Percentiles rank a stretch among this genome's conserved stretches.
phyloP scores from a whole-genome alignment of 2,329 filamentous ascomycete species.

The Hymenoscyphus occultus region DNA sequence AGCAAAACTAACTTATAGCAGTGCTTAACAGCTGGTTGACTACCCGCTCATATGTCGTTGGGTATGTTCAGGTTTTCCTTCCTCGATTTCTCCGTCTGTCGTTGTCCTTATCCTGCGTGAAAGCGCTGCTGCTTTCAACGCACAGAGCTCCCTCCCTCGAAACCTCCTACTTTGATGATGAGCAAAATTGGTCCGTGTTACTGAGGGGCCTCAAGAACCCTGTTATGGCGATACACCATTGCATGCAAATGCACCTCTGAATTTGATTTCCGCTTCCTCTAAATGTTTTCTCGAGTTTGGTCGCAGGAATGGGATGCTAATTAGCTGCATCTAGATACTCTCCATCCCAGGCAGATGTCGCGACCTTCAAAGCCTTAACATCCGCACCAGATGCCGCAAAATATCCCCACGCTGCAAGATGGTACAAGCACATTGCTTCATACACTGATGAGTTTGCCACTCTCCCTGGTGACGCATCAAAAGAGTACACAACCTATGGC shows the following conservation, averaged over 20 bases:
- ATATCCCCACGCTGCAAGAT: constrained; percentile 91
- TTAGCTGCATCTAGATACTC: constrained; percentile 39
- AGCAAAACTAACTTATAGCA: constrained; percentile 40
- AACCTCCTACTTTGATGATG: constrained; percentile 57
- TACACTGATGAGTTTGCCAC: constrained; percentile 90
- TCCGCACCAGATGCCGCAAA: constrained; percentile 74
- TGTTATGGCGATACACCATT: constrained; percentile 72
- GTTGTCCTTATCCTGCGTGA: constrained; percentile 18
- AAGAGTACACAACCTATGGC: constrained; percentile 86
- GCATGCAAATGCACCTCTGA: constrained; percentile 78
- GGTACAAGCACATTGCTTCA: constrained; percentile 97
- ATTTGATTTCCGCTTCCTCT: constrained; percentile 25
- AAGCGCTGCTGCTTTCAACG: constrained; percentile 21
- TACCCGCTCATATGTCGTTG: constrained; percentile 77
- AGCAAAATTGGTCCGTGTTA: constrained; percentile 94
- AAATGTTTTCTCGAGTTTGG: constrained; percentile 11
- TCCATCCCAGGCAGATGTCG: constrained; percentile 93
- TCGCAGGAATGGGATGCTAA: not conserved
- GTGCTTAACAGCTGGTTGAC: constrained; percentile 71
- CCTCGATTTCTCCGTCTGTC: constrained; percentile 24
- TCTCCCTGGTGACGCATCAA: constrained; percentile 86
- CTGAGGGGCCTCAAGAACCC: constrained; percentile 93
- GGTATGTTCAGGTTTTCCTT: constrained; percentile 53
- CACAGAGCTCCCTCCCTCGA: constrained; percentile 22
- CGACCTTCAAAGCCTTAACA: constrained; percentile 86